phyloP scores from a whole-genome alignment of 768 basidiomycete species.

The Dacryopinax spathularia region DNA sequence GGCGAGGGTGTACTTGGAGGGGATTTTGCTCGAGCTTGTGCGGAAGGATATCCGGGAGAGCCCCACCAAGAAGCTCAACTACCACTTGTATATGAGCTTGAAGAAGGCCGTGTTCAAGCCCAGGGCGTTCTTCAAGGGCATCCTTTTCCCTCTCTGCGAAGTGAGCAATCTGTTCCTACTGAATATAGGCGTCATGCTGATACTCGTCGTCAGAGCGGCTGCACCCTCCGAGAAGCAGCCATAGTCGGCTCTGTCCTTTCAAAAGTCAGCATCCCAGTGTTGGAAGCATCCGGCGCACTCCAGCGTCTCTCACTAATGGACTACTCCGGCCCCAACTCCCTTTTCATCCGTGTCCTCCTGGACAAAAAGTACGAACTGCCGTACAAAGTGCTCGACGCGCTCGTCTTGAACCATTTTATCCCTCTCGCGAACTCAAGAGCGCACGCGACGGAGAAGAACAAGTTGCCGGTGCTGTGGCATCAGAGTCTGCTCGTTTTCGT shows the following conservation, averaged over 20 bases:
- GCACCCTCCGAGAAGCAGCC: slow-evolving; percentile 85
- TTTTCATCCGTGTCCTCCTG: slow-evolving; percentile 90
- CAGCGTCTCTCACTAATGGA: slow-evolving; percentile 92
- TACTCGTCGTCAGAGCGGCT: slow-evolving; percentile 41
- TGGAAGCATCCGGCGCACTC: slow-evolving; percentile 90
- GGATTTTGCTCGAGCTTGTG: slow-evolving; percentile 79
- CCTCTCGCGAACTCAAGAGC: slow-evolving; percentile 73
- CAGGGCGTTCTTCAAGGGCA: slow-evolving; percentile 94
- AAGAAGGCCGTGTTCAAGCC: slow-evolving; percentile 92
- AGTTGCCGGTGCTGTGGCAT: slow-evolving; percentile 96
- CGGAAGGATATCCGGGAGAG: slow-evolving; percentile 75
- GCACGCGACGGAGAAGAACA: slow-evolving; percentile 49
- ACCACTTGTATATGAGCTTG: slow-evolving; percentile 87
- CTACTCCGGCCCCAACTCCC: slow-evolving; percentile 85
- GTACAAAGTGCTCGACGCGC: slow-evolving; percentile 91
- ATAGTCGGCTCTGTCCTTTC: slow-evolving; percentile 84
- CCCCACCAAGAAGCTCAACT: slow-evolving; percentile 50
- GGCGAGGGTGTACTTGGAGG: slow-evolving; percentile 81
- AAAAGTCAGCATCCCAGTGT: slow-evolving; percentile 84
- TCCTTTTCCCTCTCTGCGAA: slow-evolving; percentile 88
- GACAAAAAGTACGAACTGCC: slow-evolving; percentile 98
- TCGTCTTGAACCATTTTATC: slow-evolving; percentile 90
- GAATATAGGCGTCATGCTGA: not conserved
- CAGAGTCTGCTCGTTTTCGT: slow-evolving; percentile 89
- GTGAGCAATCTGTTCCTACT: slow-evolving; percentile 31